Conservation (phyloP, 1,139 yeast genomes). For the Sugiyamaella xylanicola region DNA sequence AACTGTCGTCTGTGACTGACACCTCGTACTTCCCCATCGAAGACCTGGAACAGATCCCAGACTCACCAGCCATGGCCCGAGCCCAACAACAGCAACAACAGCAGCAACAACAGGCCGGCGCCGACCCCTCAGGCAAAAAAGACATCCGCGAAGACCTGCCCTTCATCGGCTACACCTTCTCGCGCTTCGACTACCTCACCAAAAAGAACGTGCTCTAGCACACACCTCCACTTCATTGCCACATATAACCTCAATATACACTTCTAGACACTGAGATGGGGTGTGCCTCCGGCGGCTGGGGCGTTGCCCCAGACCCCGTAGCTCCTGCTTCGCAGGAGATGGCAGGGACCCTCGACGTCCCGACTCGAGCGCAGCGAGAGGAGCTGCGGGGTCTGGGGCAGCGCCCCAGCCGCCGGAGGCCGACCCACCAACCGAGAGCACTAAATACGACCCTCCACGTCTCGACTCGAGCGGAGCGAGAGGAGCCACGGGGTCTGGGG, state of each 20-base stretch:
- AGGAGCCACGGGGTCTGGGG: constrained; percentile 4
- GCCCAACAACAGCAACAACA: constrained; percentile 28
- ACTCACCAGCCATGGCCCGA: constrained; percentile 53
- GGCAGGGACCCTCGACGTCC: too few relatives aligned
- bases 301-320: neutral
- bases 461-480: neutral
- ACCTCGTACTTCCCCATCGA: constrained; percentile 98
- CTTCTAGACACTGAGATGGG: neutral
- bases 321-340: neutral
- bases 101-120: constrained; percentile 38
- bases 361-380: neutral
- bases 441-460: too few relatives aligned
- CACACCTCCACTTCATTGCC: neutral
- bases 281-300: neutral
- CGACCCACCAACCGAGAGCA: too few relatives aligned
- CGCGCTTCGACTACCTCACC: constrained; percentile 89
- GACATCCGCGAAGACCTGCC: constrained; percentile 89
- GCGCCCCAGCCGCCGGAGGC: neutral
- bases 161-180: constrained; percentile 94
- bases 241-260: neutral
- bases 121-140: constrained; percentile 33
- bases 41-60: constrained; percentile 93
- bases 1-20: constrained; percentile 84
- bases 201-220: constrained; percentile 73
- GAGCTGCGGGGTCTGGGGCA: constrained; percentile 4